Evolutionary conservation across 2,329 filamentous ascomycete species (phyloP).

Genomic region (Nigrospora oryzae): DNA sequence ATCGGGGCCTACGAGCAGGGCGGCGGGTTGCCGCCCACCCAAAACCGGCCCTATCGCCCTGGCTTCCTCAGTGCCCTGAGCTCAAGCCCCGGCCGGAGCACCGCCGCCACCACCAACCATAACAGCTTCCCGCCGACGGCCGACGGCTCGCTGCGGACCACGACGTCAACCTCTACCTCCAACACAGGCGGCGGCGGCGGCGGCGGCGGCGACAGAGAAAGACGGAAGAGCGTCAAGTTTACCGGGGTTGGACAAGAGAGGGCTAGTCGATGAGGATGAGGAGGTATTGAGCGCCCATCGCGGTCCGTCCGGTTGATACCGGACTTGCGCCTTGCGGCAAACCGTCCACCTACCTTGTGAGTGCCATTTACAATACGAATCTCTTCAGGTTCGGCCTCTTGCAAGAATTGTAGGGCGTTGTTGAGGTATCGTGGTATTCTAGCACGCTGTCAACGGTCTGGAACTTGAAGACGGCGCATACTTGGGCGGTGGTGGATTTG

Average conservation of each 20-base stretch:
- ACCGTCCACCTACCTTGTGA: too few species aligned
- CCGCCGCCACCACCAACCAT: neutral
- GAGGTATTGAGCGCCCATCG: too few species aligned
- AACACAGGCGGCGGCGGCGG: slow-evolving; percentile 1
- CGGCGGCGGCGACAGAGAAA: slow-evolving; percentile 28
- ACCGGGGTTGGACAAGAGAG: slow-evolving; percentile 27
- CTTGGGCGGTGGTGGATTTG: too few species aligned
- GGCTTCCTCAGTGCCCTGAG: slow-evolving; percentile 39
- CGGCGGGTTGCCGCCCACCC: slow-evolving; percentile 5
- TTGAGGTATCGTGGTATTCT: too few species aligned
- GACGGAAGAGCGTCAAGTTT: slow-evolving; percentile 59
- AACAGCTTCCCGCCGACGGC: neutral
- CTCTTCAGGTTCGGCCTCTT: too few species aligned
- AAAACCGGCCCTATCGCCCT: neutral
- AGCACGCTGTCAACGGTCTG: too few species aligned
- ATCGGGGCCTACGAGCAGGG: slow-evolving; percentile 9
- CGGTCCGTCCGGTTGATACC: too few species aligned
- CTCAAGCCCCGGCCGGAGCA: slow-evolving; percentile 35
- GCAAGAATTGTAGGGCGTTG: too few species aligned
- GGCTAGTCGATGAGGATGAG: neutral
- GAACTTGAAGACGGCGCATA: too few species aligned
- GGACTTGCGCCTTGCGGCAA: too few species aligned
- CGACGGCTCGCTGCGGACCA: neutral
- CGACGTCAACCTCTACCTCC: too few species aligned
- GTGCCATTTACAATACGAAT: too few species aligned